Percentiles rank a stretch among this genome's conserved stretches.
Conservation (phyloP, 805 yeast species). For the Yamadazyma philogaea region DNA sequence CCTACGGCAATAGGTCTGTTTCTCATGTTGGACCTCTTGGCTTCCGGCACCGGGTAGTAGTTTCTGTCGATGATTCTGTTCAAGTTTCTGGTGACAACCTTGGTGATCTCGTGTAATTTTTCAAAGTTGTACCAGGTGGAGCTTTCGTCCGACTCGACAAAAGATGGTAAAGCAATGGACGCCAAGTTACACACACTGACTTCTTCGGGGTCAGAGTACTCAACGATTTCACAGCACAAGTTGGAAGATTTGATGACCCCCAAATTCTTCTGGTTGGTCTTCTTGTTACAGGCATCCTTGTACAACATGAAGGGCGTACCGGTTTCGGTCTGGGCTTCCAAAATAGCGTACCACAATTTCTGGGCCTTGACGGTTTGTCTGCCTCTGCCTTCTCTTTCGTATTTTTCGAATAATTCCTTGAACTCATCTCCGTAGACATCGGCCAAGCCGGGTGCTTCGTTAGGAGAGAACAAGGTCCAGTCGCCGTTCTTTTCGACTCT, state of each 20-base stretch:
- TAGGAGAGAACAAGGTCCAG: conserved; percentile 60
- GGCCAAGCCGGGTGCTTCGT: conserved; percentile 55
- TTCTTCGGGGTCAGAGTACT: conserved; percentile 56
- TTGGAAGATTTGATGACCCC: conserved; percentile 60
- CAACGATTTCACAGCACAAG: conserved; percentile 63
- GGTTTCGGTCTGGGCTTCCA: conserved; percentile 63
- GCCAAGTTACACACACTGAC: conserved; percentile 63
- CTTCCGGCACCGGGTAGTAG: conserved; percentile 55
- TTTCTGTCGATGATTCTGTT: conserved; percentile 56
- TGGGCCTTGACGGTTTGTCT: conserved; percentile 53
- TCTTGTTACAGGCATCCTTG: conserved; percentile 59
- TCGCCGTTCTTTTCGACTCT: conserved; percentile 54
- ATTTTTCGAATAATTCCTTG: conserved; percentile 47
- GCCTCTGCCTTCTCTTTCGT: conserved; percentile 52
- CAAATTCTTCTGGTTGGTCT: conserved; percentile 58
- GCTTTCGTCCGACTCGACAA: conserved; percentile 44
- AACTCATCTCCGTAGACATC: conserved; percentile 58
- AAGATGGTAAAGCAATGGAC: conserved; percentile 56
- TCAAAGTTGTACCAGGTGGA: conserved; percentile 52
- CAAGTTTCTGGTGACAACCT: conserved; percentile 54
- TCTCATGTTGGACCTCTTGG: conserved; percentile 51
- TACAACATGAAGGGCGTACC: conserved; percentile 65
- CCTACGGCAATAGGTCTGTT: conserved; percentile 63
- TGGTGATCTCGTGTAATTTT: conserved; percentile 52
- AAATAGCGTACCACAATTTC: conserved; percentile 57